Evolutionary conservation across 176 grass and related monocot species (phyloP).

Genomic region (Thinopyrum elongatum): DNA sequence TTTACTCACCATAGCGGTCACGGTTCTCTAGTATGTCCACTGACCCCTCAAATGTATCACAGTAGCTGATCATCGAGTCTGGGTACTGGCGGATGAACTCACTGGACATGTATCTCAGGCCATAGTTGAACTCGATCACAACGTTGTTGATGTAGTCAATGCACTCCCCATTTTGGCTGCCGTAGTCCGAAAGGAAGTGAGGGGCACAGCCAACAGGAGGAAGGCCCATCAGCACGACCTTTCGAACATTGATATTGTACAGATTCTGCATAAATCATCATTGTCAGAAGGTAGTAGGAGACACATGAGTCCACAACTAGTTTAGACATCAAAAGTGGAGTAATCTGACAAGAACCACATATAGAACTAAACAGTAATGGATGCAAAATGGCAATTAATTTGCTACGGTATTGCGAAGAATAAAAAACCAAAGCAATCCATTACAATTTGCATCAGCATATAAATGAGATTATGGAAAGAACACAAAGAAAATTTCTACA

Average conservation of each 20-base stretch:
- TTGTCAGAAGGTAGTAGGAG: not conserved
- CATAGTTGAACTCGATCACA: slow-evolving; percentile 72
- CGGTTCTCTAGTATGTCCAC: slow-evolving; percentile 74
- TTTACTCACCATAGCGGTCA: slow-evolving; percentile 57
- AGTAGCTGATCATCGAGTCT: slow-evolving; percentile 60
- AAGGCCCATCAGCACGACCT: slow-evolving; percentile 67
- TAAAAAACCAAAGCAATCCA: not conserved
- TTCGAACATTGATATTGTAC: slow-evolving; percentile 69
- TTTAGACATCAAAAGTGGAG: not conserved
- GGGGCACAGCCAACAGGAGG: slow-evolving; percentile 75
- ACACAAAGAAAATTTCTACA: not conserved
- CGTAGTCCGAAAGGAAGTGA: slow-evolving; percentile 74
- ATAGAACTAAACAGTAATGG: slow-evolving; percentile 10
- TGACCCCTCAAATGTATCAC: slow-evolving; percentile 70
- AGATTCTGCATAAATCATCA: slow-evolving; percentile 50
- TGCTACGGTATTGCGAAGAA: not conserved
- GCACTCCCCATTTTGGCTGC: slow-evolving; percentile 69
- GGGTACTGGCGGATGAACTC: slow-evolving; percentile 65
- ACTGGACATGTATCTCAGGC: slow-evolving; percentile 55
- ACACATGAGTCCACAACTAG: not conserved
- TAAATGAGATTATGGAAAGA: not conserved
- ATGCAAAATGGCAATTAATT: not conserved
- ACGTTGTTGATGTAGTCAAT: slow-evolving; percentile 68
- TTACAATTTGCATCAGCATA: not conserved
- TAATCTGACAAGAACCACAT: not conserved